Percentiles rank a stretch among this genome's conserved stretches.
phyloP scores from a whole-genome alignment of 495 filamentous ascomycete species.

The Penicillium cosmopolitanum region DNA sequence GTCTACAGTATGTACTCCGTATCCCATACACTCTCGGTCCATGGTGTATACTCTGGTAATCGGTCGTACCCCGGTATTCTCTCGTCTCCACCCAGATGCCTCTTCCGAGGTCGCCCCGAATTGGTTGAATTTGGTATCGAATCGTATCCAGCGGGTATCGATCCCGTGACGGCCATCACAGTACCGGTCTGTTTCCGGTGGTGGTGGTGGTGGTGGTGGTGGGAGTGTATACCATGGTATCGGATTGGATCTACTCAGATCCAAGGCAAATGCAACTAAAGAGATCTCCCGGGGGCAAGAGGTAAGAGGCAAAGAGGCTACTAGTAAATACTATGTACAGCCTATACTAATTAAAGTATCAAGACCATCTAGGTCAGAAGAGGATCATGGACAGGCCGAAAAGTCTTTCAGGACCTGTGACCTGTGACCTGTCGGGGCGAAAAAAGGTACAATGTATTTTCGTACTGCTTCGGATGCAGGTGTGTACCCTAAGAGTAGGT shows the following conservation, averaged over 20 bases:
- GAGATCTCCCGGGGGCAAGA: background rate
- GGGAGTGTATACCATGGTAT: background rate
- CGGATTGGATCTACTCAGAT: background rate
- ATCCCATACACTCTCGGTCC: too few species aligned
- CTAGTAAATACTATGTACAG: too few species aligned
- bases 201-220: background rate
- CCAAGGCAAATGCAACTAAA: slow-evolving; percentile 1
- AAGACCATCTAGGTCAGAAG: background rate
- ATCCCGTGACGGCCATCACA: slow-evolving; percentile 8
- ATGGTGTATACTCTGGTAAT: slow-evolving; percentile 2
- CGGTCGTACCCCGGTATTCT: slow-evolving; percentile 19
- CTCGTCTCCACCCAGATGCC: background rate
- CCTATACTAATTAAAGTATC: too few species aligned
- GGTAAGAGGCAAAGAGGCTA: background rate
- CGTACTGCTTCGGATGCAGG: slow-evolving; percentile 2
- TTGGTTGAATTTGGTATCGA: background rate
- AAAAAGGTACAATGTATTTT: slow-evolving; percentile 9
- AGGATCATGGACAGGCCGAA: slow-evolving; percentile 1
- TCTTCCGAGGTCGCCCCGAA: slow-evolving; percentile 36
- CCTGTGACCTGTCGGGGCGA: slow-evolving; percentile 19
- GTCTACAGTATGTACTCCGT: too few species aligned
- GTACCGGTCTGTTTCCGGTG: slow-evolving; percentile 37
- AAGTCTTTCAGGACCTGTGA: slow-evolving; percentile 15
- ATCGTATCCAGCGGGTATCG: background rate
- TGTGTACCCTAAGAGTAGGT: slow-evolving; percentile 6